phyloP scores from a whole-genome alignment of 768 basidiomycete genomes.

The Ephemerocybe angulata region DNA sequence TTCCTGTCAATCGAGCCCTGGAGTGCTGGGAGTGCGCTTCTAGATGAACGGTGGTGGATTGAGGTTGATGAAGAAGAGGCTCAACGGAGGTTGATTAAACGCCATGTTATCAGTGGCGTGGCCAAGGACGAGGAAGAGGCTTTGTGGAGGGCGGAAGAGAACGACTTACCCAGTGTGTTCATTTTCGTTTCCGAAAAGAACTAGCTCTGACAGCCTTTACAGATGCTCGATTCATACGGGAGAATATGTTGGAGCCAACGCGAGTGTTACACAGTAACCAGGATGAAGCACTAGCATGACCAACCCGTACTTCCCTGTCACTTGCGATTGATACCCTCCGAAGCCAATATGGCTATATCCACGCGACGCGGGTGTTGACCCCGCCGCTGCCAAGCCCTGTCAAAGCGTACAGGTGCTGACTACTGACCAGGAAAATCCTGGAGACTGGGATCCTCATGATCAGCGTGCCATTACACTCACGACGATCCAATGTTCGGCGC shows the following conservation, averaged over 20 bases:
- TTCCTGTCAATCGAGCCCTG: slow-evolving; percentile 74
- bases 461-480: too few species aligned
- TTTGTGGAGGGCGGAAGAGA: slow-evolving; percentile 65
- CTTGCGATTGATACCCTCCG: neutral
- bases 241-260: slow-evolving; percentile 45
- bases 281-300: slow-evolving; percentile 5
- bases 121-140: slow-evolving; percentile 63
- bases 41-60: slow-evolving; percentile 82
- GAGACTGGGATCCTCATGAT: neutral
- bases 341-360: neutral
- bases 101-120: slow-evolving; percentile 80
- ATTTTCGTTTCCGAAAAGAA: neutral
- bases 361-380: neutral
- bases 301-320: too few species aligned
- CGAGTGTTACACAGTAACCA: slow-evolving; percentile 34
- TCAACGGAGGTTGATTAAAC: slow-evolving; percentile 53
- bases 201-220: slow-evolving; percentile 6
- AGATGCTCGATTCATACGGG: slow-evolving; percentile 46
- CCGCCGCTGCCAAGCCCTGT: neutral
- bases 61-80: slow-evolving; percentile 55
- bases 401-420: neutral
- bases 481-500: too few species aligned
- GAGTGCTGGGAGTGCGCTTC: slow-evolving; percentile 54
- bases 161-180: slow-evolving; percentile 69
- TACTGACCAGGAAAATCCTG: neutral